A percentile compares a stretch with the other conserved stretches of the same genome.
phyloP scores from a whole-genome alignment of 2,329 filamentous ascomycete genomes.

The Phaeophleospora eucalypticola region DNA sequence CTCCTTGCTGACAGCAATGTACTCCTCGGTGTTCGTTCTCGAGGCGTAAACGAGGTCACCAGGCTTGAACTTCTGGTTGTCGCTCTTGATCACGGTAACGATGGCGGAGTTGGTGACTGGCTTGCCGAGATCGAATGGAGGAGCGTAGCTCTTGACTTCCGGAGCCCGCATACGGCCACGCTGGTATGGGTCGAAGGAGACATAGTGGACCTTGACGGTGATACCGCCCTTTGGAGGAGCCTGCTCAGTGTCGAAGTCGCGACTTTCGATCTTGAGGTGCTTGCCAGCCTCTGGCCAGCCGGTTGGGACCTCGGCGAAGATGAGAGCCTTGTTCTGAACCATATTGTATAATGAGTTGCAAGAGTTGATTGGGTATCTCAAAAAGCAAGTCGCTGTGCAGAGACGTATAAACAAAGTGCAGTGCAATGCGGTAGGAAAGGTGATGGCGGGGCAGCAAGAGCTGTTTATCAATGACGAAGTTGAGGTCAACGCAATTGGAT shows the following conservation, averaged over 20 bases:
- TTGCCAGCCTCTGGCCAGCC: conserved; percentile 66
- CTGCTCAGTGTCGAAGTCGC: conserved; percentile 63
- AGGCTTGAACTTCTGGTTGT: conserved; percentile 57
- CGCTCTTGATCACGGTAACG: conserved; percentile 67
- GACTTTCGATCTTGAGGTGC: conserved; percentile 63
- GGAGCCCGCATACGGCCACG: conserved; percentile 71
- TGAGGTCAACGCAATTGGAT: neutral
- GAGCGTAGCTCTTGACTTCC: conserved; percentile 63
- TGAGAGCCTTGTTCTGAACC: conserved; percentile 67
- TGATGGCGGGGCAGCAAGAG: neutral
- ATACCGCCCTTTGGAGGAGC: conserved; percentile 62
- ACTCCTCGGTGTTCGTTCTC: conserved; percentile 49
- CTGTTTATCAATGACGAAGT: neutral
- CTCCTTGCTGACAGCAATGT: conserved; percentile 54
- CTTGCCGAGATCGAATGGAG: conserved; percentile 57
- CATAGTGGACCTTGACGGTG: conserved; percentile 65
- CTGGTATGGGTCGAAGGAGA: conserved; percentile 81
- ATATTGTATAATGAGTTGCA: conserved; percentile 31
- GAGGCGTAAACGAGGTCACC: conserved; percentile 62
- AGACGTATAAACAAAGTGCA: neutral
- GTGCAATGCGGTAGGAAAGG: neutral
- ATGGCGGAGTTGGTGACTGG: conserved; percentile 63
- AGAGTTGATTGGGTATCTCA: neutral
- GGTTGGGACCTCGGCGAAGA: conserved; percentile 66
- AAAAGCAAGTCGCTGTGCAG: neutral